Percentiles rank a stretch among this genome's conserved stretches.
phyloP scores from a whole-genome alignment of 257 asterid species.

The Solanum pimpinellifolium region DNA sequence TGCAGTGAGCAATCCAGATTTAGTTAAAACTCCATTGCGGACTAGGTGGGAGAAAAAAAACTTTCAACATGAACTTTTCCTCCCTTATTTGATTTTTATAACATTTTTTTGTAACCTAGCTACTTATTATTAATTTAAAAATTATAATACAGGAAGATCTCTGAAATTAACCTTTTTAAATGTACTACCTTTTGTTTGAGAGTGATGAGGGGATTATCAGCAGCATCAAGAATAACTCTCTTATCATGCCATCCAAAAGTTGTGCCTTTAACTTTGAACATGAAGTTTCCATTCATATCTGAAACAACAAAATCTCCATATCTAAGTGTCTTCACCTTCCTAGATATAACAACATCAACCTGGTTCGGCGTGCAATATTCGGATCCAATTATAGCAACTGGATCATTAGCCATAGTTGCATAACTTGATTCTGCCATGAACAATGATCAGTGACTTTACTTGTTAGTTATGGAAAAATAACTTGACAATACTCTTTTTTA shows the following conservation, averaged over 20 bases:
- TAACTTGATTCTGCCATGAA: not conserved
- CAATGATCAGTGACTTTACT: not conserved
- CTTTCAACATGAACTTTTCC: not conserved
- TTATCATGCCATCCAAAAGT: not conserved
- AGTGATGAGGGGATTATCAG: constrained; percentile 23
- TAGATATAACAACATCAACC: constrained; percentile 9
- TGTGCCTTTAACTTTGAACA: constrained; percentile 20
- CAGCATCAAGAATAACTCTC: constrained; percentile 15
- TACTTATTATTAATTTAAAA: not conserved
- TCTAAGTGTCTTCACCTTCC: not conserved
- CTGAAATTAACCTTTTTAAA: not conserved
- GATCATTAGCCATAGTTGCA: not conserved
- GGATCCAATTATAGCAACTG: constrained; percentile 11
- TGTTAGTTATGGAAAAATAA: not conserved
- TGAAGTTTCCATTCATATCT: constrained; percentile 10
- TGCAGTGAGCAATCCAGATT: too few relatives aligned
- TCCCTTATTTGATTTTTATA: not conserved
- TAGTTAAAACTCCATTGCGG: not conserved
- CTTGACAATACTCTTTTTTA: not conserved
- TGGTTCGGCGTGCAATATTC: constrained; percentile 13
- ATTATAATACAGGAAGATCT: not conserved
- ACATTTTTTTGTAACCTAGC: not conserved
- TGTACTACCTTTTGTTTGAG: not conserved
- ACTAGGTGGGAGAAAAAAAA: not conserved
- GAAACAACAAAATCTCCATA: constrained; percentile 2